Evolutionary conservation across 345 rosid species (phyloP).

Genomic region (Microthlaspi erraticum): DNA sequence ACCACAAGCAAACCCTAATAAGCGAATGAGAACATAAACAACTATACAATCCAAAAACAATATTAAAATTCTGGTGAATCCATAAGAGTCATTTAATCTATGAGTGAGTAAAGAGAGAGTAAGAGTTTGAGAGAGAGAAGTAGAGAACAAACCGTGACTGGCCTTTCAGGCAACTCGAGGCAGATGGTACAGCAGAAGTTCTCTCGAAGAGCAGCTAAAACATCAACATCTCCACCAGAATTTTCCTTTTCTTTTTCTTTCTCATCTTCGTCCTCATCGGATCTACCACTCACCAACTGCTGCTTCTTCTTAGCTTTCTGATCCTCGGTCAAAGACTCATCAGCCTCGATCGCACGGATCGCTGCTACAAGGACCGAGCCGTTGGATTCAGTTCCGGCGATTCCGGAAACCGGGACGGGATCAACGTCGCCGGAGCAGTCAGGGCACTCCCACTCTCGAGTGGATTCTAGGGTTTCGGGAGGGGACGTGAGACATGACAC

Average conservation of each 20-base stretch:
- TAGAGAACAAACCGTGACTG: no score
- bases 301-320: slow-evolving; percentile 60
- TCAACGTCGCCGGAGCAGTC: slow-evolving; percentile 40
- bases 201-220: slow-evolving; percentile 46
- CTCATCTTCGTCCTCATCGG: slow-evolving; percentile 3
- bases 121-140: no score
- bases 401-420: slow-evolving; percentile 12
- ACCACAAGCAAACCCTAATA: no score
- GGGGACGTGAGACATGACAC: slow-evolving; percentile 53
- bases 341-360: slow-evolving; percentile 55
- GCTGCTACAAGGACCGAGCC: slow-evolving; percentile 39
- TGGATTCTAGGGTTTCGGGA: slow-evolving; percentile 53
- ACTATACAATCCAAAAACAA: no score
- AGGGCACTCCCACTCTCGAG: slow-evolving; percentile 67
- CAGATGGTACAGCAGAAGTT: slow-evolving; percentile 64
- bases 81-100: no score
- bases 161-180: slow-evolving; percentile 55
- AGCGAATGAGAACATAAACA: no score
- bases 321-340: slow-evolving; percentile 46
- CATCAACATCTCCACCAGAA: no score
- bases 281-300: slow-evolving; percentile 50
- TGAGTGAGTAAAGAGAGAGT: no score
- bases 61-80: no score
- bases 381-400: background rate
- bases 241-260: rapidly evolving